Evolutionary conservation across 2,329 filamentous ascomycete species (phyloP).

Genomic region (Paraconiothyrium sp.): DNA sequence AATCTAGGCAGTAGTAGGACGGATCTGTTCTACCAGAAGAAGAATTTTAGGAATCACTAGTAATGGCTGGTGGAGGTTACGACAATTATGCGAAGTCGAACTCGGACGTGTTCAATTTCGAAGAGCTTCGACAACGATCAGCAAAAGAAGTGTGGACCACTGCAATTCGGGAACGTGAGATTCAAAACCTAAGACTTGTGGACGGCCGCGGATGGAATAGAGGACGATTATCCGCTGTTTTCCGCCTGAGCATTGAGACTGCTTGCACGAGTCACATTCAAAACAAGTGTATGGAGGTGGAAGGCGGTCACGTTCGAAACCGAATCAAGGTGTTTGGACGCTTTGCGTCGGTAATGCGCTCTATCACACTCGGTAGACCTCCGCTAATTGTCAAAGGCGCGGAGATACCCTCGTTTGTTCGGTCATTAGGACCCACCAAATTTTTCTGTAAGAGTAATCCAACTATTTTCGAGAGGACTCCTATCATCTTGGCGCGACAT

Average conservation of each 20-base stretch:
- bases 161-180: not conserved
- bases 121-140: not conserved
- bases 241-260: not conserved
- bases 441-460: not conserved
- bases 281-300: not conserved
- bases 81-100: not conserved
- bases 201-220: not conserved
- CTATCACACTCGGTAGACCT: not conserved
- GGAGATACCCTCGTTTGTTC: conserved; percentile 8
- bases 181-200: not conserved
- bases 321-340: not conserved
- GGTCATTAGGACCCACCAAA: not conserved
- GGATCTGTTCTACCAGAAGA: conserved; percentile 84
- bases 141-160: not conserved
- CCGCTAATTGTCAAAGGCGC: conserved; percentile 7
- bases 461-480: not conserved
- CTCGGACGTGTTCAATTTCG: not conserved
- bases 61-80: not conserved
- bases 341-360: conserved; percentile 6
- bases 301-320: not conserved
- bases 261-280: not conserved
- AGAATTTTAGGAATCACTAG: conserved; percentile 71
- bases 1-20: conserved; percentile 95
- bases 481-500: not conserved
- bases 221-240: too few relatives aligned